Evolutionary conservation across 1,284 basidiomycete species (phyloP), one percentile per base, ranked within the genome.

Genomic region (Flammula alnicola): DNA sequence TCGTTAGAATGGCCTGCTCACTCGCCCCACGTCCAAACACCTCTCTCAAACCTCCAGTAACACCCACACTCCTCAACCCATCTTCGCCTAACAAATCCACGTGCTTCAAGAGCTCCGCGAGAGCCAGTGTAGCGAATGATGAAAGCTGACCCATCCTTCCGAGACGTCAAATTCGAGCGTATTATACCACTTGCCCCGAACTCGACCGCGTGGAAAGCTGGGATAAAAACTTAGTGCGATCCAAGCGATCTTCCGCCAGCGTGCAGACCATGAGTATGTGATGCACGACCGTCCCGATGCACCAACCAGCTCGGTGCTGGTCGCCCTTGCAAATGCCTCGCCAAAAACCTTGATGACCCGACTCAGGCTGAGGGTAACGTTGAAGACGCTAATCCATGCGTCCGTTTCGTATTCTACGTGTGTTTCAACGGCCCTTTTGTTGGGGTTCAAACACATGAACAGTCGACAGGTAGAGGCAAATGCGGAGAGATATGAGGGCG

Each of bases 321-420:
- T 52, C 4, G 53, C 80, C 47, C 77, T 75, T 25, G 79, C 70
- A 63, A 86, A 94, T 0, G 89, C 87, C 60, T 92, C 89, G 6
- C 93, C 94, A 54, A 93, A 91, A 4, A 89, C 88, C 63, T 93
- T 91, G 70, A 93, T 91, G 32, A 94, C 83, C 35, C 93, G 84
- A 3, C 91, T 88, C 11, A 98, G 73, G 20, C 93, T 94, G 5
- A 95, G 81, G 5, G 93, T 93, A 23, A 95, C 86, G 60, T 94
- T 93, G 72, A 97, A 97, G 7, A 95, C 90, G 61, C 86, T 91
- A 54, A 95, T 91, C 93, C 94, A 97, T 23, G 88, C 85, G 59
- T 98, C 95, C 26, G 89, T 88, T 70, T 98, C 95, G 69, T 92
- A 98, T 67, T 97, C 94, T 59, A 97, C 85, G 61, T 98, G 95